Base-by-base conservation (phyloP, 2,329 filamentous ascomycete genomes). In the Aphanocladium album region DNA sequence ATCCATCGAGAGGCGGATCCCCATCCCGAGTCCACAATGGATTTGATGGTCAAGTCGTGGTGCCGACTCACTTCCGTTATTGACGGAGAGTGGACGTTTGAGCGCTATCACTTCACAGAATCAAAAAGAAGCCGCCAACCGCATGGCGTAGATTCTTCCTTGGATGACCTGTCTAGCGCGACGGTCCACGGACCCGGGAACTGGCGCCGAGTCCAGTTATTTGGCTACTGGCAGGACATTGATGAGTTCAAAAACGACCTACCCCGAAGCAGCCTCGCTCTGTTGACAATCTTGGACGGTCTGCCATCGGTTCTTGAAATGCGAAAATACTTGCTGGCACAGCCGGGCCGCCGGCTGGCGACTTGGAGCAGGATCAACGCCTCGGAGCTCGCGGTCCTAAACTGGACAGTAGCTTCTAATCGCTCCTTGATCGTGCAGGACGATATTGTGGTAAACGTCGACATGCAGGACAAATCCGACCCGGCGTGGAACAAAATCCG, bases 381-480 rank as follows among this genome's bases (percentile, higher is more conserved):
- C 2, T 82, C 89, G 7, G 83, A 87, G 0, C 73, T 90, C 3
- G 83, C 85, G 21, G 73, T 96, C 0, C 76, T 97, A 21, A 83
- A 90, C 56, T 97, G 93, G 93, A 90, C 96, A 63, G 84, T 97
- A 61, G 90, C 92, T 0, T 96, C 92, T 0, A 96, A 96, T 67
- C 82, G 91, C 50, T 93, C 93, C 0, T 93, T 88, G 66, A 95
- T 97, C 62, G 80, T 93, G 50, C 87, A 93, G 66, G 87, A 95
- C 17, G 85, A 88, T 11, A 58, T 64, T 47, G 74, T 74, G 9
- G 69, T 62, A 16, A 56, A 60, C 11, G 49, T 45, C 9, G 60
- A 63, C n/a, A 23, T 27, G 6, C 12, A n/a, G 3, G 19, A 45
- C 19, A 49, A 52, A 56, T 12, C 35, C 53, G 25, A 63, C 52